phyloP scores from a whole-genome alignment of 140 eudicot genomes.

The Eryngium alpinum region DNA sequence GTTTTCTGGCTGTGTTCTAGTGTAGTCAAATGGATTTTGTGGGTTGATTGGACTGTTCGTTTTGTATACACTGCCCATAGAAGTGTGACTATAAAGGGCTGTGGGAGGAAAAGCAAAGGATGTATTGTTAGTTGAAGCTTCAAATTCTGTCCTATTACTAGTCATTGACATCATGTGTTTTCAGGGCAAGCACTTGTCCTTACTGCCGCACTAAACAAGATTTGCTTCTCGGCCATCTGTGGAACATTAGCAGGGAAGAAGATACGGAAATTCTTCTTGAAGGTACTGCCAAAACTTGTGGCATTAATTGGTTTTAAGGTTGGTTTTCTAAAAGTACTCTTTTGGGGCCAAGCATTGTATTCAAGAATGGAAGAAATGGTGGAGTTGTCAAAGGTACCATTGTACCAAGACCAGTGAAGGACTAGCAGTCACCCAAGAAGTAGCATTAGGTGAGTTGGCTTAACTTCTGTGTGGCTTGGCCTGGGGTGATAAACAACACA shows the following conservation, averaged over 20 bases:
- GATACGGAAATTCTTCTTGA: constrained; percentile 8
- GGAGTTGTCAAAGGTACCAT: constrained; percentile 26
- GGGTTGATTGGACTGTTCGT: constrained; percentile 6
- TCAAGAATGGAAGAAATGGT: constrained; percentile 18
- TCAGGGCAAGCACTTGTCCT: constrained; percentile 10
- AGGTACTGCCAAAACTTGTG: constrained; percentile 3
- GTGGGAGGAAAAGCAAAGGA: constrained; percentile 12
- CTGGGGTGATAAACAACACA: too few relatives aligned
- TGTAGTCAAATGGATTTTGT: constrained; percentile 4
- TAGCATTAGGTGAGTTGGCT: constrained; percentile 16
- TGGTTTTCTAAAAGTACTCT: too few relatives aligned
- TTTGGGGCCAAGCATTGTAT: constrained; percentile 3
- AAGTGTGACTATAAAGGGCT: constrained; percentile 12
- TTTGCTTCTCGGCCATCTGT: neutral
- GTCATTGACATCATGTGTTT: constrained; percentile 15
- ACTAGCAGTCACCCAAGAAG: constrained; percentile 19
- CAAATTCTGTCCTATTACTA: constrained; percentile 2
- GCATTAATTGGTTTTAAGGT: constrained; percentile 5
- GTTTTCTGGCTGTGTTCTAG: constrained; percentile 4
- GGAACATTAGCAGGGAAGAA: constrained; percentile 13
- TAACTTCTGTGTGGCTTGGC: too few relatives aligned
- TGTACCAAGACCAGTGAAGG: constrained; percentile 18
- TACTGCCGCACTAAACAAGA: constrained; percentile 6
- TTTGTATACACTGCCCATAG: neutral
- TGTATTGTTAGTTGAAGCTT: constrained; percentile 10